Conservation (phyloP, 768 basidiomycete genomes). For the Agaricus blazei region DNA sequence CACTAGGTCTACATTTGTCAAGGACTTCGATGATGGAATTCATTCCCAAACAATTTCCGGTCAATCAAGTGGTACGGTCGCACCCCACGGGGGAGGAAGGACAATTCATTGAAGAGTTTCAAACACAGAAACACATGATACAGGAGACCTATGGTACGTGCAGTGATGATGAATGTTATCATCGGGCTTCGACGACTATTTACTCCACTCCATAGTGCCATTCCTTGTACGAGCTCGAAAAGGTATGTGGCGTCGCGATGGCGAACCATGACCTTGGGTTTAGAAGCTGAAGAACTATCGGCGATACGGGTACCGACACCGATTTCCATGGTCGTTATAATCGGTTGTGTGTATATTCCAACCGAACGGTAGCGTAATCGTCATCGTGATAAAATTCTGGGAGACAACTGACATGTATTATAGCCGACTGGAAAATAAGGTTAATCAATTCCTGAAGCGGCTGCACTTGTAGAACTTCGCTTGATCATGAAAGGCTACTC, state of each 20-base stretch:
- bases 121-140: no score
- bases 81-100: conserved; percentile 4
- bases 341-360: no score
- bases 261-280: no score
- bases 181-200: not conserved
- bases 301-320: not conserved
- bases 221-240: not conserved
- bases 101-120: not conserved
- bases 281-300: not conserved
- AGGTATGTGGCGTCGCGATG: not conserved
- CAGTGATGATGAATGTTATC: not conserved
- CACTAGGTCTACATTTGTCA: not conserved
- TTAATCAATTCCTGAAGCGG: no score
- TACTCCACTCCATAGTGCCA: not conserved
- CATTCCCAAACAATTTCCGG: not conserved
- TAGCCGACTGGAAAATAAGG: no score
- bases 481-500: not conserved
- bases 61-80: not conserved
- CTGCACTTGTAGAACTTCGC: no score
- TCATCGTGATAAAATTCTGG: not conserved
- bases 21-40: not conserved
- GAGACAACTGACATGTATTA: no score
- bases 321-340: not conserved
- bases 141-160: no score
- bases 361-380: not conserved